These are phyloP conservation scores for Metschnikowia matae DNA, from an alignment of 805 yeast species.

Conservation along the genomic window DNA sequence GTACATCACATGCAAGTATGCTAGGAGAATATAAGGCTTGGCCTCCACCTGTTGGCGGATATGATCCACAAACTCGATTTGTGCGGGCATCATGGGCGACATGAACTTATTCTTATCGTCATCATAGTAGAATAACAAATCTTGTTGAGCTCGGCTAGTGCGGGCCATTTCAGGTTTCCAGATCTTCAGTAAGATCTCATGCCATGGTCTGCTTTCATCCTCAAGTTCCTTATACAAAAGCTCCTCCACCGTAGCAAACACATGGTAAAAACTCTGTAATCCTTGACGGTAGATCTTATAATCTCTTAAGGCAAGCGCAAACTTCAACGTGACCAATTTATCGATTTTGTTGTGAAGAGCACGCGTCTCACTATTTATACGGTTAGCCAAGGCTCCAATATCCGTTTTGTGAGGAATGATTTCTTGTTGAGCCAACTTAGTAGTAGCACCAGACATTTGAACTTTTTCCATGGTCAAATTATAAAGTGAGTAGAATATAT, in stretches of 20 bases:
- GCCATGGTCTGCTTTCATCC: slow-evolving; percentile 26
- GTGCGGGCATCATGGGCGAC: slow-evolving; percentile 55
- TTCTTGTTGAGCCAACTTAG: slow-evolving; percentile 40
- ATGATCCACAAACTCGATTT: slow-evolving; percentile 59
- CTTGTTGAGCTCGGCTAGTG: slow-evolving; percentile 51
- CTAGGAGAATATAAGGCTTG: slow-evolving; percentile 68
- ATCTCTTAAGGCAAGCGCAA: slow-evolving; percentile 74
- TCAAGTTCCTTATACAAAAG: slow-evolving; percentile 45
- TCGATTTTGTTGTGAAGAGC: slow-evolving; percentile 64
- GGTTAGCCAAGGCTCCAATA: slow-evolving; percentile 76
- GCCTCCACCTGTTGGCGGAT: slow-evolving; percentile 49
- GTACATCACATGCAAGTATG: slow-evolving; percentile 83
- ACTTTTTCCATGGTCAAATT: slow-evolving; percentile 1
- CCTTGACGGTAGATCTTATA: slow-evolving; percentile 78
- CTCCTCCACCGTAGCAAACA: slow-evolving; percentile 61
- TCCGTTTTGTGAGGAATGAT: slow-evolving; percentile 76
- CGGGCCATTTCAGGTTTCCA: slow-evolving; percentile 74
- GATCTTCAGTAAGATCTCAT: slow-evolving; percentile 50
- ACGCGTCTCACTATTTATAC: slow-evolving; percentile 70
- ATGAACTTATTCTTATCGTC: slow-evolving; percentile 52
- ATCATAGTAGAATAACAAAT: slow-evolving; percentile 64
- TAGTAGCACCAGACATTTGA: slow-evolving; percentile 19
- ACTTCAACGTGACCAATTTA: slow-evolving; percentile 61
- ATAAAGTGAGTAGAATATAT: too few relatives aligned
- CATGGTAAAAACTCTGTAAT: slow-evolving; percentile 65